Evolutionary conservation across 495 filamentous ascomycete genomes (phyloP).

Genomic region (Annulohypoxylon nitens): DNA sequence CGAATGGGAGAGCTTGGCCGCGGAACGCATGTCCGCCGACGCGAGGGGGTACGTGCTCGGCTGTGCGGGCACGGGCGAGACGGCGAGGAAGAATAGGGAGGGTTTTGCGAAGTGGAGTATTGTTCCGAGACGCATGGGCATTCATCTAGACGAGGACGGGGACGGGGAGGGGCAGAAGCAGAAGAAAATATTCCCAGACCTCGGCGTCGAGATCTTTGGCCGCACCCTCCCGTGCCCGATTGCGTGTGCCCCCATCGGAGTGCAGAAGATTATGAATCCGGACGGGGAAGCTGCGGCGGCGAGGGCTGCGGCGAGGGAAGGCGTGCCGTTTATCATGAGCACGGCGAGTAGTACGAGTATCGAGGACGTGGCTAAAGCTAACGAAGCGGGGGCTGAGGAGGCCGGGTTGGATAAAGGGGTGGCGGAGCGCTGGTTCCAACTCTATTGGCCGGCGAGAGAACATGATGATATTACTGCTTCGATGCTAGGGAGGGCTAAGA

Average conservation of each 20-base stretch:
- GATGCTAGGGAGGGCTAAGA: slow-evolving; percentile 68
- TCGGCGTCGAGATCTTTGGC: slow-evolving; percentile 21
- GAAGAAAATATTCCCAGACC: slow-evolving; percentile 24
- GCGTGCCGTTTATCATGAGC: slow-evolving; percentile 65
- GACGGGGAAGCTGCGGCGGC: slow-evolving; percentile 58
- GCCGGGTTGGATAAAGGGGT: neutral
- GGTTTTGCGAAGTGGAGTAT: slow-evolving; percentile 60
- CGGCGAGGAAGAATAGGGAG: slow-evolving; percentile 54
- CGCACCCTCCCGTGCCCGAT: slow-evolving; percentile 43
- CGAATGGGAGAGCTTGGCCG: slow-evolving; percentile 54
- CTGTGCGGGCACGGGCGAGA: slow-evolving; percentile 57
- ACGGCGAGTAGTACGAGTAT: slow-evolving; percentile 56
- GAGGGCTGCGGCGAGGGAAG: slow-evolving; percentile 36
- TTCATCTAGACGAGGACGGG: slow-evolving; percentile 17
- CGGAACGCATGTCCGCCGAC: slow-evolving; percentile 51
- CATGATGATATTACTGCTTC: slow-evolving; percentile 69
- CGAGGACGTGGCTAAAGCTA: slow-evolving; percentile 58
- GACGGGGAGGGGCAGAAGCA: no score
- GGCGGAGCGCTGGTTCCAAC: slow-evolving; percentile 66
- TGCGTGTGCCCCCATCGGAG: slow-evolving; percentile 54
- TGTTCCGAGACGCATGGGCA: slow-evolving; percentile 50
- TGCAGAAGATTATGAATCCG: slow-evolving; percentile 63
- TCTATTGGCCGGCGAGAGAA: slow-evolving; percentile 68
- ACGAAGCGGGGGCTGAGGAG: slow-evolving; percentile 15
- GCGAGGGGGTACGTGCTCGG: slow-evolving; percentile 56